These are phyloP conservation scores for Stephania cephalantha DNA, from an alignment of 164 flowering plant species.

Conservation along the genomic window DNA sequence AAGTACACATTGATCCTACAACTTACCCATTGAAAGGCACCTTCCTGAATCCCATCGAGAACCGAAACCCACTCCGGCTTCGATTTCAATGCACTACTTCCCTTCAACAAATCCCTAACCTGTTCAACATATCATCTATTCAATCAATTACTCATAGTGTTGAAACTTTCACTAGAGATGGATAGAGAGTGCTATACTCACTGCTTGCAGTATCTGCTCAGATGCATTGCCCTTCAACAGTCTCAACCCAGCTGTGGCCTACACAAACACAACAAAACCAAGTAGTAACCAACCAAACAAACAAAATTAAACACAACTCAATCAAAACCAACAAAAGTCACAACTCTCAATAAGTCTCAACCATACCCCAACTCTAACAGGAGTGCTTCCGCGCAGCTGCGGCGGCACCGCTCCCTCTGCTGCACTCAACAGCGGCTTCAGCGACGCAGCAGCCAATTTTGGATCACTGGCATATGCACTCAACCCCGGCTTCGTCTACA, in stretches of 20 bases:
- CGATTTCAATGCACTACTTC: conserved; percentile 52
- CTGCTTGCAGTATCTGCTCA: conserved; percentile 82
- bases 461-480: conserved; percentile 66
- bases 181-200: conserved; percentile 15
- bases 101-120: conserved; percentile 73
- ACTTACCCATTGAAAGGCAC: conserved; percentile 91
- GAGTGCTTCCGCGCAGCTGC: conserved; percentile 6
- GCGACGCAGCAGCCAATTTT: conserved; percentile 52
- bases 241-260: conserved; percentile 98
- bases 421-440: conserved; percentile 41
- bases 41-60: conserved; percentile 88
- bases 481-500: conserved; percentile 69
- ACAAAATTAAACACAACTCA: background rate
- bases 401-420: conserved; percentile 32
- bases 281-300: background rate
- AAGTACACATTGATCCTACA: background rate
- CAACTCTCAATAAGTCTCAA: background rate
- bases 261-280: background rate
- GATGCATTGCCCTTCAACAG: conserved; percentile 65
- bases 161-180: background rate
- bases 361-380: conserved; percentile 12
- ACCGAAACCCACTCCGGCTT: conserved; percentile 64
- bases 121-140: conserved; percentile 14
- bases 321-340: background rate
- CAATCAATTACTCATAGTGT: background rate